phyloP scores from a whole-genome alignment of 2,329 filamentous ascomycete genomes.

The Nigrograna mackinnonii region DNA sequence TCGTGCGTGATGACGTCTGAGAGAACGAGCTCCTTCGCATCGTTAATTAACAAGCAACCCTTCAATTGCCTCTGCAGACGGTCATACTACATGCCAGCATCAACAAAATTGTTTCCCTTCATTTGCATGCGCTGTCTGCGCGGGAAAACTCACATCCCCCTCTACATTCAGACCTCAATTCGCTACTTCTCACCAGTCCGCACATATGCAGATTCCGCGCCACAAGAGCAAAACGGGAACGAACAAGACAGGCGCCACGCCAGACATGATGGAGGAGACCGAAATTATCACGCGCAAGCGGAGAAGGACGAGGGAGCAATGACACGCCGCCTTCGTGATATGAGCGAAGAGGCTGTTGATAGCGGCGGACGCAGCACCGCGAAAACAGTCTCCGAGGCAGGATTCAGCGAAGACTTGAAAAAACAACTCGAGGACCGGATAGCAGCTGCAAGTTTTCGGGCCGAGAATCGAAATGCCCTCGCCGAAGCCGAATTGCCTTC shows the following conservation, averaged over 20 bases:
- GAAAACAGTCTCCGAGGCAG: constrained; percentile 63
- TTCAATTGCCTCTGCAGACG: no score
- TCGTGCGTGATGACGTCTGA: no score
- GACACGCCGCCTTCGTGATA: constrained; percentile 59
- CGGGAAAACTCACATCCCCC: constrained; percentile 21
- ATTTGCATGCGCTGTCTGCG: constrained; percentile 47
- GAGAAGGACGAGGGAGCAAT: constrained; percentile 55
- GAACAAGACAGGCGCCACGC: constrained; percentile 4
- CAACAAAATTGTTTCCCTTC: constrained; percentile 20
- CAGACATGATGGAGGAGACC: constrained; percentile 4
- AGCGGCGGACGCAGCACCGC: constrained; percentile 58
- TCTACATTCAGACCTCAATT: constrained; percentile 6
- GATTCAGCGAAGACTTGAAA: constrained; percentile 66
- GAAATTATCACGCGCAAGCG: constrained; percentile 1
- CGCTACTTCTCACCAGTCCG: constrained; percentile 14
- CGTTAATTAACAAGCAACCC: no score
- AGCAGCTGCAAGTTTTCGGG: constrained; percentile 58
- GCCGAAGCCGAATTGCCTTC: constrained; percentile 58
- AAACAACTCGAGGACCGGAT: constrained; percentile 62
- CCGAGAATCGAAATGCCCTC: constrained; percentile 57
- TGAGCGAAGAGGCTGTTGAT: constrained; percentile 63
- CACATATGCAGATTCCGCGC: constrained; percentile 24
- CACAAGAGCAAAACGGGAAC: constrained; percentile 16
- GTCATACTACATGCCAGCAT: constrained; percentile 38
- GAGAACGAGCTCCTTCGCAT: no score